Conservation (phyloP, 768 basidiomycete genomes). For the Amylocystis lapponica region DNA sequence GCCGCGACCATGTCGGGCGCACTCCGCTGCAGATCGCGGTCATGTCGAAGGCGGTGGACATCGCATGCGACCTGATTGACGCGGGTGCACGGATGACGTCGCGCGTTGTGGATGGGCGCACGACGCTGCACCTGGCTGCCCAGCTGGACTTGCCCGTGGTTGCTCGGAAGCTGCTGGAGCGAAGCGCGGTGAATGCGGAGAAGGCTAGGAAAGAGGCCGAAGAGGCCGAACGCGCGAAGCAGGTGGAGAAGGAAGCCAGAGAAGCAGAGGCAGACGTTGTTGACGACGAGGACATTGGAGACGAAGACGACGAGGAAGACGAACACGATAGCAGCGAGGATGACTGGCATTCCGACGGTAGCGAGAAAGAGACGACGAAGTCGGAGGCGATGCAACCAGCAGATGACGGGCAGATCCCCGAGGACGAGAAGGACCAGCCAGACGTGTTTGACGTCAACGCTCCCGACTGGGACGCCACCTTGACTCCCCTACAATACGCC, state of each 20-base stretch:
- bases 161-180: slow-evolving; percentile 45
- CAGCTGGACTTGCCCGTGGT: slow-evolving; percentile 38
- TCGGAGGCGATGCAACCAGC: slow-evolving; percentile 19
- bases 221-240: slow-evolving; percentile 11
- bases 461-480: slow-evolving; percentile 54
- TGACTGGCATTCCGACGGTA: too few relatives aligned
- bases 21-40: slow-evolving; percentile 56
- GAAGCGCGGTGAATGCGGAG: slow-evolving; percentile 32
- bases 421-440: slow-evolving; percentile 45
- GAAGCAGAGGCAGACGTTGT: slow-evolving; percentile 4
- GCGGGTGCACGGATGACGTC: slow-evolving; percentile 51
- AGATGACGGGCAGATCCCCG: slow-evolving; percentile 36
- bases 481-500: slow-evolving; percentile 47
- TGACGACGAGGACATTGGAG: slow-evolving; percentile 11
- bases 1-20: slow-evolving; percentile 58
- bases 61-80: slow-evolving; percentile 47
- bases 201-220: slow-evolving; percentile 18
- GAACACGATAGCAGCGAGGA: too few relatives aligned
- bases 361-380: too few relatives aligned
- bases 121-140: slow-evolving; percentile 51
- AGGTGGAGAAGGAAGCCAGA: slow-evolving; percentile 1
- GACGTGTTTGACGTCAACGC: slow-evolving; percentile 50
- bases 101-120: slow-evolving; percentile 51
- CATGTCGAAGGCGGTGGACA: slow-evolving; percentile 37
- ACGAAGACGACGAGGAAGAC: slow-evolving; percentile 21